These are phyloP conservation scores for Hypoxylon sp. DNA, from an alignment of 2,329 filamentous ascomycete genomes.

Conservation along the genomic window DNA sequence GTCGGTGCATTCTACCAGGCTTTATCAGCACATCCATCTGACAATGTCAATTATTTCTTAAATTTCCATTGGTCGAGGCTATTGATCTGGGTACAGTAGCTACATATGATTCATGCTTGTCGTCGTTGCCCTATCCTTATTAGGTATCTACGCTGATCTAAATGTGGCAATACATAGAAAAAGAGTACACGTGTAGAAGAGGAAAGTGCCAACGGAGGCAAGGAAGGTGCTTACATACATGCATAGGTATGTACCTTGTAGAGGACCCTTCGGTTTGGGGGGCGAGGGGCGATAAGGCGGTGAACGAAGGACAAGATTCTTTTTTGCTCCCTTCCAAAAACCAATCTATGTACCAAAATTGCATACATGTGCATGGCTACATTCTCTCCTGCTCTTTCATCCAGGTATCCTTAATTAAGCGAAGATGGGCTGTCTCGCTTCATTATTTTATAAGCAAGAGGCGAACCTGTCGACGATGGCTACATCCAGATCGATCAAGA, in stretches of 20 bases:
- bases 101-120: conserved; percentile 34
- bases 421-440: too few species aligned
- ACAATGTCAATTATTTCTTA: conserved; percentile 8
- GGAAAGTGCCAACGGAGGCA: neutral
- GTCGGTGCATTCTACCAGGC: neutral
- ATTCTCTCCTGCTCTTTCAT: too few species aligned
- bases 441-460: too few species aligned
- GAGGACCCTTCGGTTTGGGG: neutral
- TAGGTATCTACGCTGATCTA: conserved; percentile 14
- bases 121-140: neutral
- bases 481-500: neutral
- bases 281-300: conserved; percentile 30
- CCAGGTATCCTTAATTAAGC: too few species aligned
- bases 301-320: conserved; percentile 24
- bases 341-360: too few species aligned
- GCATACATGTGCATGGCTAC: too few species aligned
- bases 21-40: neutral
- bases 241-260: neutral
- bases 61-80: conserved; percentile 11
- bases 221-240: neutral
- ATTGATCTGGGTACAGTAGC: conserved; percentile 3
- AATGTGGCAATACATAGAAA: conserved; percentile 6
- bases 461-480: too few species aligned
- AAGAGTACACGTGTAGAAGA: too few species aligned
- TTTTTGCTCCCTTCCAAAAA: neutral